These are phyloP conservation scores for Carnegiea gigantea DNA, from an alignment of 179 eudicot genomes.

Conservation along the genomic window DNA sequence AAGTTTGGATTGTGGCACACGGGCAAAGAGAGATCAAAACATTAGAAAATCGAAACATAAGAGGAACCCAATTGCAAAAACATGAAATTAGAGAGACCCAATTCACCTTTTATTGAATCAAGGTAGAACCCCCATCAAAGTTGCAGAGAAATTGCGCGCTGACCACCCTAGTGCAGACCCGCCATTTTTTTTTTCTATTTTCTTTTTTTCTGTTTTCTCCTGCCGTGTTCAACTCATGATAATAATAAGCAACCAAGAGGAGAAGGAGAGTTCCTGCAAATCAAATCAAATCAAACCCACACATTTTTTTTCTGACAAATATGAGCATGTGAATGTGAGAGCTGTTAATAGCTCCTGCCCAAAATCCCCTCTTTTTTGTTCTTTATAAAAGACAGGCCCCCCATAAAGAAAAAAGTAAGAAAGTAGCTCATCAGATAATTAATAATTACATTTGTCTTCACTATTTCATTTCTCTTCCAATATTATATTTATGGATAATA, in stretches of 20 bases:
- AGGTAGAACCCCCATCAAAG: conserved; percentile 15
- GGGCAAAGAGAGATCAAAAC: not conserved
- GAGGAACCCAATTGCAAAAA: conserved; percentile 10
- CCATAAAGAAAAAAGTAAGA: conserved; percentile 10
- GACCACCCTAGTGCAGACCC: conserved; percentile 16
- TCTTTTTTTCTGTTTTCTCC: not conserved
- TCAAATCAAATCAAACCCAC: conserved; percentile 28
- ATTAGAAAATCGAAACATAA: not conserved
- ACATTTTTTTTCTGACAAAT: conserved; percentile 11
- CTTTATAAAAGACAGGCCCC: not conserved
- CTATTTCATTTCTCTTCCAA: conserved; percentile 7
- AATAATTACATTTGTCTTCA: conserved; percentile 17
- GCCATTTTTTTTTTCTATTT: conserved; percentile 1
- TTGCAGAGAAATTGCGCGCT: not conserved
- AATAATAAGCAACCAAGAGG: conserved; percentile 10
- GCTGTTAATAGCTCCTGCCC: conserved; percentile 3
- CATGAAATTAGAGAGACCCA: conserved; percentile 13
- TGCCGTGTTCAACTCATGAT: not conserved
- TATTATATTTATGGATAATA: not conserved
- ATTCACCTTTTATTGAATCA: conserved; percentile 1
- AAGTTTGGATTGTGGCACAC: not conserved
- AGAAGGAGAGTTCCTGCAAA: conserved; percentile 8
- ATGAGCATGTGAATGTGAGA: not conserved
- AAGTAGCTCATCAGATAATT: conserved; percentile 19
- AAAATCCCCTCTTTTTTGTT: conserved; percentile 1